A percentile compares a stretch with the other conserved stretches of the same genome.
Conservation (phyloP, 768 basidiomycete species). For the Coprinopsis strossmayeri region DNA sequence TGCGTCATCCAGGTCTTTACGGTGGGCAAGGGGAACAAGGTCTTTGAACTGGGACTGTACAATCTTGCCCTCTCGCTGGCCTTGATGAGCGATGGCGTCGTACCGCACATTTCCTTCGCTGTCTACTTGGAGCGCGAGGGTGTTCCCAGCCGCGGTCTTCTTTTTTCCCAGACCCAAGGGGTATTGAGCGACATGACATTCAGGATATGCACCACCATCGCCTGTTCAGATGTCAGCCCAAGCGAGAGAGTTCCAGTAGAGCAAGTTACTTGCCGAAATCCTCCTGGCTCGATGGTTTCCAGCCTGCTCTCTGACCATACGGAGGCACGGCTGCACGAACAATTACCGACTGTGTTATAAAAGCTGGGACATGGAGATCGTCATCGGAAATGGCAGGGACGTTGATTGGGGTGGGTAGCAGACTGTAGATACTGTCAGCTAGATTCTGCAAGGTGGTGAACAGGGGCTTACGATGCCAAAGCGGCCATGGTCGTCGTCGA, state of each 20-base stretch:
- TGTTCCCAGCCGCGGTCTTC: conserved; percentile 91
- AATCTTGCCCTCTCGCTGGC: conserved; percentile 78
- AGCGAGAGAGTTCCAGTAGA: conserved; percentile 3
- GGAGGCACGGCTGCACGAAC: conserved; percentile 58
- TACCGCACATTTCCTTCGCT: conserved; percentile 95
- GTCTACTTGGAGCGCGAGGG: conserved; percentile 94
- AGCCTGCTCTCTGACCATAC: conserved; percentile 80
- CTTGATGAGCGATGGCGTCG: conserved; percentile 94
- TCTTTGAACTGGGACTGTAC: conserved; percentile 98
- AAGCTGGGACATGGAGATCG: conserved; percentile 43
- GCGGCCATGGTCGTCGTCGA: conserved; percentile 34
- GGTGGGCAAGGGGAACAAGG: conserved; percentile 84
- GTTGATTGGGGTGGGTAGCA: conserved; percentile 63
- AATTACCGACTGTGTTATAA: conserved; percentile 32
- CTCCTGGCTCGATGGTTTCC: conserved; percentile 77
- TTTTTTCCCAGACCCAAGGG: conserved; percentile 93
- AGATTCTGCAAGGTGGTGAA: background rate
- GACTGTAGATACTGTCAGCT: conserved; percentile 29
- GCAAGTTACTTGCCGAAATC: conserved; percentile 65
- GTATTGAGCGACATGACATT: conserved; percentile 97
- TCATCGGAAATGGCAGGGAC: conserved; percentile 50
- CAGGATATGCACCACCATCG: conserved; percentile 85
- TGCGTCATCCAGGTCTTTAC: conserved; percentile 78
- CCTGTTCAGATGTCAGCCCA: conserved; percentile 30
- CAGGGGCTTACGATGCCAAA: conserved; percentile 62